phyloP scores from a whole-genome alignment of 805 yeast genomes.

The Kazachstania taianensis region DNA sequence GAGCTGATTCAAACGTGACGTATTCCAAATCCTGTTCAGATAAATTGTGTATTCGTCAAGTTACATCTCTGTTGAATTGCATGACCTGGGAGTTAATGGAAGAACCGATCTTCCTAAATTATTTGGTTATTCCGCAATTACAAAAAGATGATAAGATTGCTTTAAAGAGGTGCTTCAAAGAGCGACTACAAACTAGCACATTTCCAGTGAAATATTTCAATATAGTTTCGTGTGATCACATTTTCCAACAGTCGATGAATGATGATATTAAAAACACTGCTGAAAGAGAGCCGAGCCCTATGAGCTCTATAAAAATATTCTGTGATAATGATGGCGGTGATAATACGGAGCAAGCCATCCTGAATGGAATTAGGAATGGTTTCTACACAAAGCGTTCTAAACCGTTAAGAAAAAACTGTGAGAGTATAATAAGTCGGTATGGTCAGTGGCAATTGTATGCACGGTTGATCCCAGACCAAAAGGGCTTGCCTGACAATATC shows the following conservation, averaged over 20 bases:
- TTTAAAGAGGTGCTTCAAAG: conserved; percentile 12
- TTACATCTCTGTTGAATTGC: conserved; percentile 42
- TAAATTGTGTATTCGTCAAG: conserved; percentile 59
- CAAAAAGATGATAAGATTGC: not conserved
- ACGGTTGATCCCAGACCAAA: not conserved
- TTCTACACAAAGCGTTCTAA: conserved; percentile 34
- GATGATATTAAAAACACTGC: conserved; percentile 11
- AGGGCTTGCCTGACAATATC: not conserved
- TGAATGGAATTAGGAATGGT: conserved; percentile 56
- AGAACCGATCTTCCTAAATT: conserved; percentile 30
- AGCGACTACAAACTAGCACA: conserved; percentile 1
- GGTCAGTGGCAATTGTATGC: conserved; percentile 17
- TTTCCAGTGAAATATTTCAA: conserved; percentile 3
- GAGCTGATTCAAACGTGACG: conserved; percentile 64
- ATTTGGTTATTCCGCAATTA: conserved; percentile 38
- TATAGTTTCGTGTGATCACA: conserved; percentile 2
- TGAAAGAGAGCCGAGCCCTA: conserved; percentile 15
- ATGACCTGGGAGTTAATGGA: conserved; percentile 32
- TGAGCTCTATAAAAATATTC: conserved; percentile 14
- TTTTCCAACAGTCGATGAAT: conserved; percentile 5
- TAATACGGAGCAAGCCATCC: conserved; percentile 29
- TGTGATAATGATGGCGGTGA: not conserved
- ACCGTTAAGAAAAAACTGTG: conserved; percentile 36
- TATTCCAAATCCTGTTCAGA: conserved; percentile 85
- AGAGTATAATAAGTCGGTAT: conserved; percentile 18